Evolutionary conservation across 805 yeast genomes (phyloP).

Genomic region (Yarrowia sp.): DNA sequence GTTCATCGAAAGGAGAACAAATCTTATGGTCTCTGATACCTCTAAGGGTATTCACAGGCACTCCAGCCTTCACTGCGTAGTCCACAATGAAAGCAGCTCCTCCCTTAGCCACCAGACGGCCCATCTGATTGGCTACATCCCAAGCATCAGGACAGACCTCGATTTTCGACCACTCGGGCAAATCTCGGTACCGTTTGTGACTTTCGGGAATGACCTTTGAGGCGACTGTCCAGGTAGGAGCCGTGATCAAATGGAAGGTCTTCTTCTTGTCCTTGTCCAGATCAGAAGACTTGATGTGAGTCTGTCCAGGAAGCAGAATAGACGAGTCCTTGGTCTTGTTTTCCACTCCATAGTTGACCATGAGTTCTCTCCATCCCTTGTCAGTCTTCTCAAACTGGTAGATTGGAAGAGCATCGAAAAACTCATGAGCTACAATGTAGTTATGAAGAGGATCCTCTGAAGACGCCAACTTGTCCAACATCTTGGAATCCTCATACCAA

Average conservation of each 20-base stretch:
- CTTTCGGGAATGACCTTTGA: slow-evolving; percentile 53
- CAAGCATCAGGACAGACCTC: slow-evolving; percentile 78
- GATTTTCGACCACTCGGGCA: slow-evolving; percentile 56
- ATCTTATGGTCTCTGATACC: slow-evolving; percentile 71
- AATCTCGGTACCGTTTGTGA: slow-evolving; percentile 49
- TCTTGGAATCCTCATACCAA: slow-evolving; percentile 39
- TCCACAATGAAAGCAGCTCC: slow-evolving; percentile 77
- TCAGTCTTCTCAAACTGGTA: slow-evolving; percentile 58
- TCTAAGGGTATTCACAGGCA: slow-evolving; percentile 71
- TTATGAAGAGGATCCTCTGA: slow-evolving; percentile 46
- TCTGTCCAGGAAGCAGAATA: slow-evolving; percentile 35
- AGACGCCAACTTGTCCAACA: slow-evolving; percentile 31
- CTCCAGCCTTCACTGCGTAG: slow-evolving; percentile 59
- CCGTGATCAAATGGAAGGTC: slow-evolving; percentile 54
- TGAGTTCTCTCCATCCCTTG: slow-evolving; percentile 74
- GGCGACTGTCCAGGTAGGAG: slow-evolving; percentile 61
- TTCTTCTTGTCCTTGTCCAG: slow-evolving; percentile 28
- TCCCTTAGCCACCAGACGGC: slow-evolving; percentile 43
- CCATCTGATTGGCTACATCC: slow-evolving; percentile 54
- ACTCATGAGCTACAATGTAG: slow-evolving; percentile 78
- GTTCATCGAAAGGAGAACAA: slow-evolving; percentile 69
- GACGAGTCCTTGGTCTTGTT: slow-evolving; percentile 30
- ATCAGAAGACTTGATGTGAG: slow-evolving; percentile 28
- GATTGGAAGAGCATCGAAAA: slow-evolving; percentile 82
- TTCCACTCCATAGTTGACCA: slow-evolving; percentile 54